Base-by-base conservation (phyloP, 257 asterid species). In the Henckelia pumila region DNA sequence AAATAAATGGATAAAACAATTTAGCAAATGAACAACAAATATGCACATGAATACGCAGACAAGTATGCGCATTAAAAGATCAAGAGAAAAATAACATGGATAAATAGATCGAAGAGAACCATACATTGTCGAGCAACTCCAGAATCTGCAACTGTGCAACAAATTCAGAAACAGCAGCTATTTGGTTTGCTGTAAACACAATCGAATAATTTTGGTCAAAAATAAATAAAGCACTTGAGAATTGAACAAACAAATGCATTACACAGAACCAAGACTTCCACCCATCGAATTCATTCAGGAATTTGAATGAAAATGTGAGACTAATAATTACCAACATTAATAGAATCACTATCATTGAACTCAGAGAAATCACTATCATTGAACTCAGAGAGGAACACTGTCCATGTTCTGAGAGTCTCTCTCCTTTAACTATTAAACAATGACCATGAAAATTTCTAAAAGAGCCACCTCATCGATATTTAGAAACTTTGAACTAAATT, bases 71-170 rank as follows among this genome's bases (percentile, higher is more conserved):
- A 30, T 26, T 17, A 55, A 65, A 67, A 24, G 17, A 44, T 21
- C 0, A 13, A 57, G 55, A 57, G 52, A 7, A 14, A 10, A 29
- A 44, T 26, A 37, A 47, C 26, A 33, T 50, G 25, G 0, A 26
- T 13, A 53, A 50, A 21, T 30, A 11, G 67, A 73, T 23, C 32
- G 59, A 50, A 35, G 25, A 21, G 19, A 55, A n/a, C 35, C 78
- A 16, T 88, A 94, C 99, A 83, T 91, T 94, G 71, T 94, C 99
- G 14, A 91, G 82, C 84, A 89, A 75, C 88, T 94, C 99, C 78
- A 91, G 74, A 78, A 94, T 94, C 71, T 89, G 96, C 63, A 94
- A 74, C 74, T 86, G 96, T 56, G 98, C 97, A 58, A 79, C 84
- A 83, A 94, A 94, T 82, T 85, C 96, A 11, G 87, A 77, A 16